Evolutionary conservation across 1,284 basidiomycete species (phyloP), one percentile per base, ranked within the genome.

Genomic region (Anthracocystis panici-leucophaei): DNA sequence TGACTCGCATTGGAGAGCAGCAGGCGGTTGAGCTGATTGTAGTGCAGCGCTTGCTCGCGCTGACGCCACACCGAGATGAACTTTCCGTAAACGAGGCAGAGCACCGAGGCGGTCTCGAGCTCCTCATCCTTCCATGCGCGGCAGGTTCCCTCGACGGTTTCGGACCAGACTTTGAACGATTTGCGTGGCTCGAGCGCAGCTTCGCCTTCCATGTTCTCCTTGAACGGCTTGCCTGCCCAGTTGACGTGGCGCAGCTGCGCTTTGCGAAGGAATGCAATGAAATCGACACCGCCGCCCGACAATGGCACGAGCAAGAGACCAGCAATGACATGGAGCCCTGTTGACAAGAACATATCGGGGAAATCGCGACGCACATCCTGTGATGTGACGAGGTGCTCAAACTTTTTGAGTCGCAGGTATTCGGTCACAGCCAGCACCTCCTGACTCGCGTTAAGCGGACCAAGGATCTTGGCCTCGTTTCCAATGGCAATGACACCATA

Each of bases 21-120:
- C 4, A 95, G 87, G 58, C 91, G 91, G 18, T 93, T 93, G 56
- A 95, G 87, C 83, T 92, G 92, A 54, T 91, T 94, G 14, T 90
- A 90, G 82, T 91, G 90, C 71, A 93, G 85, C 16, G 92, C 92
- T 45, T 88, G 90, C 85, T 94, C 92, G 81, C 93, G 93, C 83
- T 94, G 91, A 75, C 93, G 87, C 93, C 93, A 95, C 3, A 94
- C 93, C 82, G 92, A 91, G 75, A 93, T 92, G 86, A 93, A 94
- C 66, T 92, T 92, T 49, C 92, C 91, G 77, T 92, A 93, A 11
- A 95, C 92, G 25, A 94, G 86, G 18, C 92, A 91, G n/a, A 95
- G 87, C 5, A 94, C 92, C 44, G 91, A 91, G 0, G 92, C 93
- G 3, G 93, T 94, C 85, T 95, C 93, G 50, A 94, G 86, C 83